phyloP scores from a whole-genome alignment of 352 stramenopile species.

The Pythium biforme region DNA sequence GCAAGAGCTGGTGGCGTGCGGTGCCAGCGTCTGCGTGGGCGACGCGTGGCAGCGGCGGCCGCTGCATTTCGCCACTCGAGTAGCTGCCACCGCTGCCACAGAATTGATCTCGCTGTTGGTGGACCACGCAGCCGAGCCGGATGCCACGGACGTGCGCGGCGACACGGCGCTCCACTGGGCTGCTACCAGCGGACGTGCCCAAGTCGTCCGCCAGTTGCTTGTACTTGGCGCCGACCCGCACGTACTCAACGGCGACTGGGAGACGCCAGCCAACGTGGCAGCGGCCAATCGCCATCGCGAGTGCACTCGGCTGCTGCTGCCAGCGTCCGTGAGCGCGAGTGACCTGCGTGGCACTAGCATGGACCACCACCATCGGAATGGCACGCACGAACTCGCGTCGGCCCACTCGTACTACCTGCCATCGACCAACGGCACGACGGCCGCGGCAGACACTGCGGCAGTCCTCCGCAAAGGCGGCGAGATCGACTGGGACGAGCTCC shows the following conservation, averaged over 20 bases:
- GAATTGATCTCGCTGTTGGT: conserved; percentile 29
- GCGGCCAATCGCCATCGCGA: conserved; percentile 43
- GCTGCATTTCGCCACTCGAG: conserved; percentile 44
- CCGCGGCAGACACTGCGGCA: background rate
- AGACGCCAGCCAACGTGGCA: conserved; percentile 51
- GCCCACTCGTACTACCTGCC: conserved; percentile 31
- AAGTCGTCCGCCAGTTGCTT: conserved; percentile 40
- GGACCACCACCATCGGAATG: background rate
- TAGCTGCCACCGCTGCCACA: conserved; percentile 2
- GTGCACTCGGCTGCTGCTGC: conserved; percentile 44
- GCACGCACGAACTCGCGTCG: conserved; percentile 15
- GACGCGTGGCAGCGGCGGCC: conserved; percentile 39
- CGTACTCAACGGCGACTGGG: conserved; percentile 57
- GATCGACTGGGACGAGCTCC: conserved; percentile 63
- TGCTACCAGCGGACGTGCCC: conserved; percentile 44
- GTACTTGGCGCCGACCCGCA: conserved; percentile 44
- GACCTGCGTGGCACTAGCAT: background rate
- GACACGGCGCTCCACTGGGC: conserved; percentile 72
- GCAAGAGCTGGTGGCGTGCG: conserved; percentile 30
- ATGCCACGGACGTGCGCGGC: conserved; percentile 47
- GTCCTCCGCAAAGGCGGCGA: background rate
- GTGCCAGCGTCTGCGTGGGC: conserved; percentile 20
- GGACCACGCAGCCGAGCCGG: conserved; percentile 25
- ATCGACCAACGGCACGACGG: background rate
- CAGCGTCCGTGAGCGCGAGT: background rate